Evolutionary conservation across 73 alveolate species (phyloP).

Genomic region (Stentor coeruleus): DNA sequence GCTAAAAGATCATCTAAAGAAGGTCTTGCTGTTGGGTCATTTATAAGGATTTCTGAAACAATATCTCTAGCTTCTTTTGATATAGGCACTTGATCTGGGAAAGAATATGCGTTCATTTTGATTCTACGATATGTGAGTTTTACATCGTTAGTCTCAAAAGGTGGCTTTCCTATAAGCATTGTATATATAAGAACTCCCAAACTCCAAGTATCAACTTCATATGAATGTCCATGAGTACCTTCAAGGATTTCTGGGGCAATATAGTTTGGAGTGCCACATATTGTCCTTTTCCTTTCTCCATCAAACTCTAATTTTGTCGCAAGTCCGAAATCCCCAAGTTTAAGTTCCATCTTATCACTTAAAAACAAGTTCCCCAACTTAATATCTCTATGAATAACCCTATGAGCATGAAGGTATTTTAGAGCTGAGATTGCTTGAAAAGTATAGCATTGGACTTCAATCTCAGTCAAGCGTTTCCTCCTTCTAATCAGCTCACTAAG

Average conservation of each 20-base stretch:
- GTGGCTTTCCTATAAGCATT: slow-evolving; percentile 67
- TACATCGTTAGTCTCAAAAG: slow-evolving; percentile 91
- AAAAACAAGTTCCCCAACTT: slow-evolving; percentile 67
- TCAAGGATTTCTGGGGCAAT: slow-evolving; percentile 87
- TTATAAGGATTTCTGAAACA: slow-evolving; percentile 69
- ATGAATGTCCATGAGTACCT: slow-evolving; percentile 74
- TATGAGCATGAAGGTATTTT: slow-evolving; percentile 51
- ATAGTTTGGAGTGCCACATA: slow-evolving; percentile 86
- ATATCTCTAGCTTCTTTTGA: slow-evolving; percentile 87
- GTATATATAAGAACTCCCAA: slow-evolving; percentile 77
- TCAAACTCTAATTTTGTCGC: slow-evolving; percentile 76
- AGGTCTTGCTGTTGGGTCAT: slow-evolving; percentile 73
- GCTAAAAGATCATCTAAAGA: slow-evolving; percentile 47
- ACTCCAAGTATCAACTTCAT: slow-evolving; percentile 86
- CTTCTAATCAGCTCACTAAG: slow-evolving; percentile 65
- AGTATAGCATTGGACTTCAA: slow-evolving; percentile 47
- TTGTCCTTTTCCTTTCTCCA: slow-evolving; percentile 75
- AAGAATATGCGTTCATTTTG: slow-evolving; percentile 68
- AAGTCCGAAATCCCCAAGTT: slow-evolving; percentile 81
- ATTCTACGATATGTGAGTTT: slow-evolving; percentile 87
- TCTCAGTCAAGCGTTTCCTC: slow-evolving; percentile 52
- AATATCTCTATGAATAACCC: slow-evolving; percentile 69
- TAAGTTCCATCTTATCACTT: slow-evolving; percentile 62
- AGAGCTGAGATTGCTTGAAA: slow-evolving; percentile 52
- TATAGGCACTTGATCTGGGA: slow-evolving; percentile 89